phyloP scores from a whole-genome alignment of 1,139 yeast species.

The Saccharomycopsis phalli region DNA sequence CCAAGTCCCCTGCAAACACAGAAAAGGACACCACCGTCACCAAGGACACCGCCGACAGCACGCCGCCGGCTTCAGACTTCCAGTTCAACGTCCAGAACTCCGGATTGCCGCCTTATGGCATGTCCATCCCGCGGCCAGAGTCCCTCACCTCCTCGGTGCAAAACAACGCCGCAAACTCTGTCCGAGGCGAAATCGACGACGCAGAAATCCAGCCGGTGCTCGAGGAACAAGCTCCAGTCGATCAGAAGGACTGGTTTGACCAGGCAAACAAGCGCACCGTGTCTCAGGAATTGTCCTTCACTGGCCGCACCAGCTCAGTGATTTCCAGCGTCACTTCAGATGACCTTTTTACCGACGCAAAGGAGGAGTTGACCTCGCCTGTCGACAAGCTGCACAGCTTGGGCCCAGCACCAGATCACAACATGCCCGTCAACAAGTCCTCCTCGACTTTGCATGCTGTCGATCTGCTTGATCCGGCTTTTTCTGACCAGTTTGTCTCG shows the following conservation, averaged over 20 bases:
- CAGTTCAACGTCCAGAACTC: constrained; percentile 16
- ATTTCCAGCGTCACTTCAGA: constrained; percentile 13
- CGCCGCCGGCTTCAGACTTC: constrained; percentile 19
- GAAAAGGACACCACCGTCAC: constrained; percentile 16
- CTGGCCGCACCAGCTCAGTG: constrained; percentile 9
- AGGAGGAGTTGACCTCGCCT: constrained; percentile 17
- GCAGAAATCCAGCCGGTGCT: constrained; percentile 7
- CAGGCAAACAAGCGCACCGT: constrained; percentile 1
- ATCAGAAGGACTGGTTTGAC: constrained; percentile 1
- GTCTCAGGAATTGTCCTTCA: not conserved
- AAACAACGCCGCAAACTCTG: constrained; percentile 85
- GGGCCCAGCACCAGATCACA: not conserved
- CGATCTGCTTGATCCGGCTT: constrained; percentile 17
- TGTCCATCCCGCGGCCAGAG: constrained; percentile 43
- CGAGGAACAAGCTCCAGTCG: not conserved
- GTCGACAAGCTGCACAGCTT: too few relatives aligned
- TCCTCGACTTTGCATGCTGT: constrained; percentile 7
- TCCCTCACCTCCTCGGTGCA: constrained; percentile 86
- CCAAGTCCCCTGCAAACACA: constrained; percentile 12
- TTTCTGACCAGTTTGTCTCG: constrained; percentile 10
- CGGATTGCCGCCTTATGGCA: constrained; percentile 7
- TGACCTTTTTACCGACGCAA: constrained; percentile 17
- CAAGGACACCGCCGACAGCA: constrained; percentile 16
- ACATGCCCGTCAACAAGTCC: not conserved
- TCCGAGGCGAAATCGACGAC: constrained; percentile 54